A percentile compares a stretch with the other conserved stretches of the same genome.
phyloP scores from a whole-genome alignment of 2,329 filamentous ascomycete species.

The Trichoderma asperellum region DNA sequence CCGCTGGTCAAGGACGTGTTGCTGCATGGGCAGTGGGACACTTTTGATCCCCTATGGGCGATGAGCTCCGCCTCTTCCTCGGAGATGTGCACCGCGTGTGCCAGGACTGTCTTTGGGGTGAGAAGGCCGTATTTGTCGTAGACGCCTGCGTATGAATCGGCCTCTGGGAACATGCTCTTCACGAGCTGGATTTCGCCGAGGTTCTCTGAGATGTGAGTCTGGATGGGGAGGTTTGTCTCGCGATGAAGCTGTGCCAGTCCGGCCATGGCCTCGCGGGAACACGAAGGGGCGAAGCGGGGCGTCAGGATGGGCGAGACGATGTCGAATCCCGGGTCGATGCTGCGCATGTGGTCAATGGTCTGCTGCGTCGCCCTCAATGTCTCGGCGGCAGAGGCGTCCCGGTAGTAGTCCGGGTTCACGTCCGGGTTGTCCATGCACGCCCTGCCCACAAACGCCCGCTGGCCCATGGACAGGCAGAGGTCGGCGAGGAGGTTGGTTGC shows the following conservation, averaged over 20 bases:
- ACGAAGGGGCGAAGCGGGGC: slow-evolving; percentile 68
- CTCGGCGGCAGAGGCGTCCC: slow-evolving; percentile 67
- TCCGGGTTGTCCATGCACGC: slow-evolving; percentile 86
- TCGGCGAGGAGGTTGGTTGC: slow-evolving; percentile 91
- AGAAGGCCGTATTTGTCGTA: slow-evolving; percentile 77
- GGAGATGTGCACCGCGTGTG: slow-evolving; percentile 79
- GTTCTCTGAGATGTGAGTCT: slow-evolving; percentile 93
- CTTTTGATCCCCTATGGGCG: slow-evolving; percentile 61
- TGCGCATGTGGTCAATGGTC: slow-evolving; percentile 67
- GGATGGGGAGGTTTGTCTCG: slow-evolving; percentile 68
- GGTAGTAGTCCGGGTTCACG: slow-evolving; percentile 75
- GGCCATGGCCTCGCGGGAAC: slow-evolving; percentile 61
- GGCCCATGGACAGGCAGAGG: slow-evolving; percentile 77
- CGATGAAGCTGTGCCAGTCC: slow-evolving; percentile 67
- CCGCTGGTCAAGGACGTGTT: slow-evolving; percentile 85
- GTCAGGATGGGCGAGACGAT: slow-evolving; percentile 83
- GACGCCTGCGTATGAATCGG: slow-evolving; percentile 70
- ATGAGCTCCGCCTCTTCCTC: slow-evolving; percentile 69
- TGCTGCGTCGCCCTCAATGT: slow-evolving; percentile 60
- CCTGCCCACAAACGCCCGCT: slow-evolving; percentile 87
- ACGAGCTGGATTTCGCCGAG: slow-evolving; percentile 73
- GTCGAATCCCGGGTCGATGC: slow-evolving; percentile 65
- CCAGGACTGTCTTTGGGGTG: slow-evolving; percentile 74
- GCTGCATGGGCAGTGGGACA: slow-evolving; percentile 85
- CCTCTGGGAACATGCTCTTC: slow-evolving; percentile 66